Base-by-base conservation (phyloP, 805 yeast species). In the Kodamaea kakaduensis region DNA sequence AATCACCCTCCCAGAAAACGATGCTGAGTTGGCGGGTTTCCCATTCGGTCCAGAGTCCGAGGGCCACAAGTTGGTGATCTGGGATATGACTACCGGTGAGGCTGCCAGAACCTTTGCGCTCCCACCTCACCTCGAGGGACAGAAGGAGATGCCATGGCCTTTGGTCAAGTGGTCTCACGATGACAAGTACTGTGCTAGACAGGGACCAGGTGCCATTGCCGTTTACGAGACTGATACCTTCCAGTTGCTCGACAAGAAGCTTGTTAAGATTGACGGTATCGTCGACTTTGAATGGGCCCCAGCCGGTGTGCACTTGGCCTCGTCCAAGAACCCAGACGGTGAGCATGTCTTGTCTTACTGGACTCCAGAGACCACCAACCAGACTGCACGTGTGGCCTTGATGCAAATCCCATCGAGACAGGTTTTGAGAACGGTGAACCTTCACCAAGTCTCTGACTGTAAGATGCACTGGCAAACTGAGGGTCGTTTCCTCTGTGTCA, bases 271-370 rank as follows among this genome's bases (percentile, higher is more conserved):
- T 47, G 84, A 84, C 16, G 94, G 88, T 38, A 75, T 93, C 45
- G 78, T 78, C 52, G 96, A 89, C 61, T 93, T 93, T 54, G 94
- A 87, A 59, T 93, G 90, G 76, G 88, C 97, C 17, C 98, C 99
- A 42, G 81, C 87, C 16, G 84, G 85, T 47, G 84, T 87, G 34
- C 69, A 75, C 48, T 70, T 85, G 37, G 75, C 78, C 29, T 75
- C 73, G 40, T 64, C 77, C 36, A 72, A 66, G 40, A 67, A 58
- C 25, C 77, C 71, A 39, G 72, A 69, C 27, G 73, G 73, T 36
- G 79, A 80, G 38, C 81, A 81, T 50, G 66, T 88, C 22, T 72
- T 93, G 48, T 80, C 95, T 20, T 93, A 82, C 69, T 93, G 98
- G 98, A 88, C 96, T 31, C 99, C 99, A 37, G 99, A 93, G 68